Percentiles rank a stretch among this genome's conserved stretches.
Evolutionary conservation across 1,139 yeast genomes (phyloP).

Genomic region (Saccharomyces uvarum): DNA sequence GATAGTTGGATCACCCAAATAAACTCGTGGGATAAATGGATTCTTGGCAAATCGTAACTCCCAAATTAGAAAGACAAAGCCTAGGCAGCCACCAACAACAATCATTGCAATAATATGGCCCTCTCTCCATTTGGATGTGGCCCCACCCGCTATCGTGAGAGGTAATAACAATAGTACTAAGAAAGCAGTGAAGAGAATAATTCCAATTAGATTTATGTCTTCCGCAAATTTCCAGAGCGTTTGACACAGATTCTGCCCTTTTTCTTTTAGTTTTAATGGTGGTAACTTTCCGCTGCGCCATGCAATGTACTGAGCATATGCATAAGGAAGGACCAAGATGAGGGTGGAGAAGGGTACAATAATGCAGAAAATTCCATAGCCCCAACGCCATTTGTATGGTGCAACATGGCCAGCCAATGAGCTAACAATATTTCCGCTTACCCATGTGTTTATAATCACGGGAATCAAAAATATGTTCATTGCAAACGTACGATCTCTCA

Average conservation of each 20-base stretch:
- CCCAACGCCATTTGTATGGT: neutral
- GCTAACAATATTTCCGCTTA: neutral
- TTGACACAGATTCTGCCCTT: neutral
- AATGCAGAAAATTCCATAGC: neutral
- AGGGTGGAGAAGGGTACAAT: neutral
- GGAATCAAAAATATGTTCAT: neutral
- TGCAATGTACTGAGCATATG: neutral
- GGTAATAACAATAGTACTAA: neutral
- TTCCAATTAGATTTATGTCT: neutral
- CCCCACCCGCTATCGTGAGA: neutral
- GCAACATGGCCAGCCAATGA: neutral
- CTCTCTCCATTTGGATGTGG: neutral
- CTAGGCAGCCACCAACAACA: neutral
- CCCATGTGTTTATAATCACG: neutral
- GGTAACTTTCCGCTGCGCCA: neutral
- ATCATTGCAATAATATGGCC: neutral
- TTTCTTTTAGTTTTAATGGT: neutral
- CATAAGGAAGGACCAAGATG: neutral
- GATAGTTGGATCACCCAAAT: neutral
- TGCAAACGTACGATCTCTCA: neutral
- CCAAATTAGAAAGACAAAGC: neutral
- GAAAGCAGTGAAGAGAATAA: neutral
- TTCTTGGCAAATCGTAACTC: neutral
- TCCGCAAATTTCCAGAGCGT: neutral
- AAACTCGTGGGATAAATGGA: neutral